Percentiles rank a stretch among this genome's conserved stretches.
Conservation (phyloP, 2,329 filamentous ascomycete species). For the Pezicula rhizophila region DNA sequence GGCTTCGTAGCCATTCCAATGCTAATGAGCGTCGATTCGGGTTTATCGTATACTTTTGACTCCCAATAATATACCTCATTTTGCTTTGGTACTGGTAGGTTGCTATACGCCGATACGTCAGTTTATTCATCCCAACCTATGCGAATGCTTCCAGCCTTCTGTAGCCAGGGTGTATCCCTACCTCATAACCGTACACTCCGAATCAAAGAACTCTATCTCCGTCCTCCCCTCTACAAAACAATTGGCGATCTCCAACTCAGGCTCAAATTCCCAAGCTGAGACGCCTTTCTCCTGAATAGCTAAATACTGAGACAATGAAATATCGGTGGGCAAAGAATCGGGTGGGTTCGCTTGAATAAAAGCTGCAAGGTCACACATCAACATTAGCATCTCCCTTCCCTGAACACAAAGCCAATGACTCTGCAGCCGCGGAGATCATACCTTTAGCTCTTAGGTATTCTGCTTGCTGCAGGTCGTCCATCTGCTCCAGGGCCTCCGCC, state of each 20-base stretch:
- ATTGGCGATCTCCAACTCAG: slow-evolving; percentile 97
- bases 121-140: background rate
- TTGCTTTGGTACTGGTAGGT: slow-evolving; percentile 93
- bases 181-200: slow-evolving; percentile 75
- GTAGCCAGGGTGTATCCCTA: background rate
- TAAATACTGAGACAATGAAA: slow-evolving; percentile 93
- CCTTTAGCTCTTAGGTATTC: slow-evolving; percentile 96
- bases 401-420: background rate
- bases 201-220: slow-evolving; percentile 98
- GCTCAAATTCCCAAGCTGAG: slow-evolving; percentile 99
- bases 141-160: background rate
- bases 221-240: slow-evolving; percentile 96
- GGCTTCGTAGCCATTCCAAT: slow-evolving; percentile 96
- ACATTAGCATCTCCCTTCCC: background rate
- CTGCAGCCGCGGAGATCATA: slow-evolving; percentile 34
- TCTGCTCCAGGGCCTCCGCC: slow-evolving; percentile 86
- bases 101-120: slow-evolving; percentile 44
- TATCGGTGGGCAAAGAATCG: slow-evolving; percentile 92
- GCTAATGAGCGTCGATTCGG: slow-evolving; percentile 77
- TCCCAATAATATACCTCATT: slow-evolving; percentile 99
- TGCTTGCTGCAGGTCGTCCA: slow-evolving; percentile 86
- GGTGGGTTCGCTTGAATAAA: slow-evolving; percentile 92
- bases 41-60: slow-evolving; percentile 96
- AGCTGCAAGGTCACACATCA: slow-evolving; percentile 45
- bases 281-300: slow-evolving; percentile 99